A percentile compares a stretch with the other conserved stretches of the same genome.
Evolutionary conservation across 2,329 filamentous ascomycete species (phyloP).

Genomic region (Neocatenulostroma microsporum): DNA sequence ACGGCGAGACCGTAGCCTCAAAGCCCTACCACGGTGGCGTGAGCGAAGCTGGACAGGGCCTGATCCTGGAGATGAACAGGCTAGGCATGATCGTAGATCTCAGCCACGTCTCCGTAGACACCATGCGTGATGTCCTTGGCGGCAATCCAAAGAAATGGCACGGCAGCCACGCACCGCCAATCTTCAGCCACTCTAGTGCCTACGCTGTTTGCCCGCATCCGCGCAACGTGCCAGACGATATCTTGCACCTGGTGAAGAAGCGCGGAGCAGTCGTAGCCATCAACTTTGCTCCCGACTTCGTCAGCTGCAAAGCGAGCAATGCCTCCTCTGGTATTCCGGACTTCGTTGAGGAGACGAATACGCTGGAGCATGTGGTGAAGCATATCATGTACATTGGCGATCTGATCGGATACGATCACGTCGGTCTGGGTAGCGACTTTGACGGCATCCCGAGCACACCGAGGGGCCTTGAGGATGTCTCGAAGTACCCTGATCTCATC

Average conservation of each 20-base stretch:
- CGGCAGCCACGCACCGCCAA: conserved; percentile 71
- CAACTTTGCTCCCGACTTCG: conserved; percentile 77
- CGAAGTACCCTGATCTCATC: conserved; percentile 71
- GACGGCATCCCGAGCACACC: conserved; percentile 66
- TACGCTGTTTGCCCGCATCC: conserved; percentile 77
- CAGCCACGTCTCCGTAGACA: conserved; percentile 68
- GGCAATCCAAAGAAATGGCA: conserved; percentile 48
- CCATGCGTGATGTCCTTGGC: conserved; percentile 74
- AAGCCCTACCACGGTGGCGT: conserved; percentile 63
- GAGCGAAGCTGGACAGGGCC: conserved; percentile 56
- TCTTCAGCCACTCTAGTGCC: conserved; percentile 83
- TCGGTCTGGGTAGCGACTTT: conserved; percentile 84
- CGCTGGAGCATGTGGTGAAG: conserved; percentile 65
- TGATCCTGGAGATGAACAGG: conserved; percentile 87
- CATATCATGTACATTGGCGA: conserved; percentile 79
- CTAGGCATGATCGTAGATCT: conserved; percentile 92
- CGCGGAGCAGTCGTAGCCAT: conserved; percentile 78
- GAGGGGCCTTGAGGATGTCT: conserved; percentile 72
- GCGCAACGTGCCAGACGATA: conserved; percentile 79
- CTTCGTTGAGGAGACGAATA: conserved; percentile 60
- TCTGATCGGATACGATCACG: conserved; percentile 76
- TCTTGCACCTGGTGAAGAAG: conserved; percentile 67
- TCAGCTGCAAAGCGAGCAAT: conserved; percentile 58
- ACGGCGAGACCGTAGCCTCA: conserved; percentile 32
- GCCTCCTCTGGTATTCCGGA: conserved; percentile 57